Evolutionary conservation across 2,329 filamentous ascomycete genomes (phyloP).

Genomic region (Phialophora verrucosa): DNA sequence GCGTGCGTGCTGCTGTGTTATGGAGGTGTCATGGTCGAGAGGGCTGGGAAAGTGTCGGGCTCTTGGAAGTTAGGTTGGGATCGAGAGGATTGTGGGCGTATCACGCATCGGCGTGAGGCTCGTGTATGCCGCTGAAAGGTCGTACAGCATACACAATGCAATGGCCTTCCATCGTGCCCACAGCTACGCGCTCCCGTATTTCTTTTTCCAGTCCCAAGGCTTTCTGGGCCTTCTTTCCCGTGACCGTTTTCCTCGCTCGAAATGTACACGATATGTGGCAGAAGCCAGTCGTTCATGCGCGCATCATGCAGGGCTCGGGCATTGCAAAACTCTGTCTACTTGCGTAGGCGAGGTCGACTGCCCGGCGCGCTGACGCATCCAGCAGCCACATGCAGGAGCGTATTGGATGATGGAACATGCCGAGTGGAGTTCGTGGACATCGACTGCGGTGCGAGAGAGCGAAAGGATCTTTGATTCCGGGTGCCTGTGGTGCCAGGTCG

Average conservation of each 20-base stretch:
- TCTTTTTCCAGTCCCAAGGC: not conserved
- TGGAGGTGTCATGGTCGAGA: not conserved
- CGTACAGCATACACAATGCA: not conserved
- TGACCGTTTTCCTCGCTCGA: not conserved
- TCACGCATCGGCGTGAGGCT: not conserved
- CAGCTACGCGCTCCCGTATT: not conserved
- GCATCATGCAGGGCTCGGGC: not conserved
- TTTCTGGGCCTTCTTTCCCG: not conserved
- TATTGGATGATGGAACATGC: not conserved
- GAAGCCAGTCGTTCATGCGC: slow-evolving; percentile 1
- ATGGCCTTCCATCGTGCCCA: not conserved
- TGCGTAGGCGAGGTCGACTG: not conserved
- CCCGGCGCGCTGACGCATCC: not conserved
- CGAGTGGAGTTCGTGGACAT: not conserved
- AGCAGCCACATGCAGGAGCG: not conserved
- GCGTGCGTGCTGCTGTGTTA: slow-evolving; percentile 1
- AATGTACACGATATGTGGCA: not conserved
- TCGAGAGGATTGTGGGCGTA: not conserved
- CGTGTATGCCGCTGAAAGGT: not conserved
- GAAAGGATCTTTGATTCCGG: not conserved
- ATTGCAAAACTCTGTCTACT: not conserved
- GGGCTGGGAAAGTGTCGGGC: not conserved
- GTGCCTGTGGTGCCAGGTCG: not conserved
- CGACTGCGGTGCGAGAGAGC: not conserved
- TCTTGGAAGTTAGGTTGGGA: not conserved